Evolutionary conservation across 805 yeast genomes (phyloP).

Genomic region (Phaffomyces antillensis): DNA sequence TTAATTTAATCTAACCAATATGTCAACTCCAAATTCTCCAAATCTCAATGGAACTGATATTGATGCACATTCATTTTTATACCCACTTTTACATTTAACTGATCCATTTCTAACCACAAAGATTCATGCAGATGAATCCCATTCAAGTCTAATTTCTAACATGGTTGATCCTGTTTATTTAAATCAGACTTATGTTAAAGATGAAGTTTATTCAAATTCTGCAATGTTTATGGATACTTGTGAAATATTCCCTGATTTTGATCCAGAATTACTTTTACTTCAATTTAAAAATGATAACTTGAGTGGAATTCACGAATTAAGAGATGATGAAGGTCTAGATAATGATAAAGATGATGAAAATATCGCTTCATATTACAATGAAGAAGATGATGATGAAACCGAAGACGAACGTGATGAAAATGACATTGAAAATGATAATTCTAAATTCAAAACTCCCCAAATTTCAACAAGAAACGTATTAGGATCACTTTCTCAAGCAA

Average conservation of each 20-base stretch:
- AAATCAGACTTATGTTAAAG: not conserved
- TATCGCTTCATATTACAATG: not conserved
- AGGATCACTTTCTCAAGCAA: too few species aligned
- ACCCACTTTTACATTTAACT: not conserved
- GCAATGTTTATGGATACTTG: slow-evolving; percentile 2
- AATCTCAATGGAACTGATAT: not conserved
- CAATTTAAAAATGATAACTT: slow-evolving; percentile 2
- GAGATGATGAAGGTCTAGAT: slow-evolving; percentile 5
- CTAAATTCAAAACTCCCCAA: too few species aligned
- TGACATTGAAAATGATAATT: not conserved
- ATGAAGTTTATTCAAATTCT: not conserved
- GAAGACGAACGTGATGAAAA: not conserved
- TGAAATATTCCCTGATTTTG: slow-evolving; percentile 6
- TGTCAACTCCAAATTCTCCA: not conserved
- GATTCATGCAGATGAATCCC: slow-evolving; percentile 1
- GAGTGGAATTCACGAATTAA: slow-evolving; percentile 1
- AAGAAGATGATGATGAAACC: not conserved
- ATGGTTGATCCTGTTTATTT: not conserved
- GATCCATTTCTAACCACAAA: slow-evolving; percentile 4
- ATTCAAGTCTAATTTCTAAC: not conserved
- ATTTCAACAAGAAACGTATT: too few species aligned
- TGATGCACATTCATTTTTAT: not conserved
- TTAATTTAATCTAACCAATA: too few species aligned
- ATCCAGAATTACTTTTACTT: slow-evolving; percentile 3
- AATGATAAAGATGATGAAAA: slow-evolving; percentile 3